Percentiles rank a stretch among this genome's conserved stretches.
Evolutionary conservation across 306 rosid species (phyloP).

Genomic region (Heteromeles arbutifolia): DNA sequence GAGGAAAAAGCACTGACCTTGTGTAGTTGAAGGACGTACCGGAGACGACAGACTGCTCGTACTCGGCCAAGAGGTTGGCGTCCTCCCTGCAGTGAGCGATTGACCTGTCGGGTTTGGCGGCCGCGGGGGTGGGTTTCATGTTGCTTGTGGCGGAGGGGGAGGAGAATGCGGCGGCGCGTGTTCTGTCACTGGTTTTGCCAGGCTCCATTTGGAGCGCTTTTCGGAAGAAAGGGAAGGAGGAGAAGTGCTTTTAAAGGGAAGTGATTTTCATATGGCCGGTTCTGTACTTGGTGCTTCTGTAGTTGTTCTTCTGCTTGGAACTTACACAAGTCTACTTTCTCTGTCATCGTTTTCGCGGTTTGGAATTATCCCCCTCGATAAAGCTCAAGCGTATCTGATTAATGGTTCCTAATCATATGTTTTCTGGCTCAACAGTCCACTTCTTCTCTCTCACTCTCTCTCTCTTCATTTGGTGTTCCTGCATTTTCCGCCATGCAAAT

Average conservation of each 20-base stretch:
- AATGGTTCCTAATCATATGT: background rate
- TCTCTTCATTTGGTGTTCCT: too few species aligned
- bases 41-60: constrained; percentile 50
- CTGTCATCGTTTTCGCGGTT: constrained; percentile 10
- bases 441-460: background rate
- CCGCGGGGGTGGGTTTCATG: constrained; percentile 13
- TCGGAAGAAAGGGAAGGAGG: background rate
- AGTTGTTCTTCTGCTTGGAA: background rate
- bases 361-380: background rate
- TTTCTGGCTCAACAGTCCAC: background rate
- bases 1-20: constrained; percentile 33
- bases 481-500: constrained; percentile 5
- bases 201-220: constrained; percentile 21
- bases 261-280: background rate
- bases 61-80: constrained; percentile 56
- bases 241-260: background rate
- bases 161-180: constrained; percentile 20
- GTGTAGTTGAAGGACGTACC: constrained; percentile 71
- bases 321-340: constrained; percentile 18
- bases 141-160: constrained; percentile 52
- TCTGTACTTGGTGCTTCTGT: background rate
- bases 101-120: constrained; percentile 17
- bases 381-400: background rate
- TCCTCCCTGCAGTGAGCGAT: constrained; percentile 60
- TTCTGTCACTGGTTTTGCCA: constrained; percentile 28